Evolutionary conservation across 2,329 filamentous ascomycete species (phyloP), one percentile per base, ranked within the genome.

Genomic region (Didymella arachidicola): DNA sequence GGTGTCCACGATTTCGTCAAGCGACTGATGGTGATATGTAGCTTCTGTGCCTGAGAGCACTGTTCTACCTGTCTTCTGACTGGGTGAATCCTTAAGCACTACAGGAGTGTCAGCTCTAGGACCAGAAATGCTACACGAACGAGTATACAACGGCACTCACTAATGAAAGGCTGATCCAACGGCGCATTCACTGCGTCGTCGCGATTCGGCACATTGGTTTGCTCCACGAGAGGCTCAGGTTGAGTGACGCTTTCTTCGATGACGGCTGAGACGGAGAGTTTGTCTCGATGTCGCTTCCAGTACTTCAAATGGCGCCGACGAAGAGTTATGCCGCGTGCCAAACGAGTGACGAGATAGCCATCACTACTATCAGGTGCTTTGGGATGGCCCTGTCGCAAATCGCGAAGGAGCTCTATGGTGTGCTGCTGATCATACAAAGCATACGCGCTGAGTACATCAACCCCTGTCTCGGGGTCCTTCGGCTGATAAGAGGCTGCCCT

Each of bases 231-330:
- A 5, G 52, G 53, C 25, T 49, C 53, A 19, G 39, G 7, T 25
- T 41, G 29, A 34, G 29, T 39, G 2, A 32, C 25, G 7, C 18
- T n/a, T 12, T 73, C 70, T 42, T 73, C 72, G n/a, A 50, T n/a
- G 7, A 67, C 18, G 4, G 64, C 64, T 4, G 70, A 65, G 1
- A 65, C 52, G 8, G 66, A 69, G 7, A 77, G 51, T 57, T 77
- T 77, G 30, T 77, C 74, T 36, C 74, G 67, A 57, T 76, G 71
- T 55, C 73, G 62, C 47, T 68, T 70, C 75, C 75, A 77, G 22
- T 77, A 77, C 54, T 74, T 76, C 60, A 77, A 77, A 34, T 77
- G 73, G 7, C 75, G 68, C 39, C 75, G 66, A 25, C 75, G 71
- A 25, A 74, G 65, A 0, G 75, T 77, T 18, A 77, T 68, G 1